phyloP scores from a whole-genome alignment of 1,284 basidiomycete species.

The Moniliophthora roreri region DNA sequence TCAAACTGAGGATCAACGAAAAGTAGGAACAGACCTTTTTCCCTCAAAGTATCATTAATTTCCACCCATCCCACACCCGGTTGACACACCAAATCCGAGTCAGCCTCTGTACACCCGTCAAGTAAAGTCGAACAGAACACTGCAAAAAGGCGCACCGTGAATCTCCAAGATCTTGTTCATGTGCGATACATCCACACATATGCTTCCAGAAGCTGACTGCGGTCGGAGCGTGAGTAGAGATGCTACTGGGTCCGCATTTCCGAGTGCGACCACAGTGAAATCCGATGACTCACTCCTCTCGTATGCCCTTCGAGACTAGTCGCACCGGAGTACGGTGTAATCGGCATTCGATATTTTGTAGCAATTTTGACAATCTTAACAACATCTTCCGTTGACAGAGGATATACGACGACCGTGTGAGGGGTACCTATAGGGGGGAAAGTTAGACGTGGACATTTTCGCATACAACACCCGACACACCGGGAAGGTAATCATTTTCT shows the following conservation, averaged over 20 bases:
- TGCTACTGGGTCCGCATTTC: not conserved
- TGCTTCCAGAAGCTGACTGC: not conserved
- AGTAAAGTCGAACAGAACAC: slow-evolving; percentile 7
- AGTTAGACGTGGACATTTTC: not conserved
- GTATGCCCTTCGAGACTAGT: slow-evolving; percentile 69
- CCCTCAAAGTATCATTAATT: slow-evolving; percentile 73
- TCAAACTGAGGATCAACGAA: not conserved
- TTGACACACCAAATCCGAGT: slow-evolving; percentile 82
- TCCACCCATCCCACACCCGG: slow-evolving; percentile 88
- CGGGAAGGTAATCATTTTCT: slow-evolving; percentile 55
- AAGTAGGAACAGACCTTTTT: slow-evolving; percentile 44
- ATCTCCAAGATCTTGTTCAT: slow-evolving; percentile 87
- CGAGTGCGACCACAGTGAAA: slow-evolving; percentile 6
- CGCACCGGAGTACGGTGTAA: slow-evolving; percentile 71
- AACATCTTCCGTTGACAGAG: slow-evolving; percentile 64
- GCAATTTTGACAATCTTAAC: slow-evolving; percentile 68
- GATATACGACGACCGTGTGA: slow-evolving; percentile 57
- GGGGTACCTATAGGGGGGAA: slow-evolving; percentile 29
- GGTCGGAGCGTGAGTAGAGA: not conserved
- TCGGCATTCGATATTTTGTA: slow-evolving; percentile 63
- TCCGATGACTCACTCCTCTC: slow-evolving; percentile 42
- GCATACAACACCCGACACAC: too few species aligned
- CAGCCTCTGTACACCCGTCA: slow-evolving; percentile 50
- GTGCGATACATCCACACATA: slow-evolving; percentile 76
- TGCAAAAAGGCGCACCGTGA: slow-evolving; percentile 48